Percentiles rank a stretch among this genome's conserved stretches.
phyloP scores from a whole-genome alignment of 306 rosid genomes.

The Ziziphus jujuba region DNA sequence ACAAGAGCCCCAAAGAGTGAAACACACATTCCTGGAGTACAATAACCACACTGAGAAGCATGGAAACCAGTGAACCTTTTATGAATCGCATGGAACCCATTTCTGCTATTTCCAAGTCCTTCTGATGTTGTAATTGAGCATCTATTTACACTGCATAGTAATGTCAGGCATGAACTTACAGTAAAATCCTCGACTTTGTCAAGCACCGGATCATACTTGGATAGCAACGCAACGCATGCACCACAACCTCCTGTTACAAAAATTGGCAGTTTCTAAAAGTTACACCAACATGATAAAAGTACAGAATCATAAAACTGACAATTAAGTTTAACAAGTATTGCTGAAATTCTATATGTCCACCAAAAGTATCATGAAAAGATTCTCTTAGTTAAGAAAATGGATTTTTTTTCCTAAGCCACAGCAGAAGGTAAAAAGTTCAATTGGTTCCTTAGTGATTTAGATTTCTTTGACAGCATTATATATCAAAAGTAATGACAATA shows the following conservation, averaged over 20 bases:
- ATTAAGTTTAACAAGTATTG: too few species aligned
- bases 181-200: conserved; percentile 61
- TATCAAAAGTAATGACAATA: too few species aligned
- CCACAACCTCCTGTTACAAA: conserved; percentile 83
- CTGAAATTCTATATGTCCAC: too few species aligned
- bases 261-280: background rate
- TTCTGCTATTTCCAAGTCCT: conserved; percentile 76
- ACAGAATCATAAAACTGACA: too few species aligned
- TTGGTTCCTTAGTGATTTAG: too few species aligned
- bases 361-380: too few species aligned
- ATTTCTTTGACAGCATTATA: too few species aligned
- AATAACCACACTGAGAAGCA: conserved; percentile 88
- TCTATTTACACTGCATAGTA: conserved; percentile 67
- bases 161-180: conserved; percentile 82
- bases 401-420: too few species aligned
- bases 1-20: conserved; percentile 72
- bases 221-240: conserved; percentile 84
- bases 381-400: too few species aligned
- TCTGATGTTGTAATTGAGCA: conserved; percentile 81
- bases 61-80: conserved; percentile 80
- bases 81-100: conserved; percentile 89
- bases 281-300: background rate
- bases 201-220: conserved; percentile 63
- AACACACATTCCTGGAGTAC: conserved; percentile 93
- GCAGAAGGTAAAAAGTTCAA: too few species aligned